A percentile compares a stretch with the other conserved stretches of the same genome.
These are phyloP conservation scores for Argentina anserina DNA, from an alignment of 306 rosid genomes.

Conservation along the genomic window DNA sequence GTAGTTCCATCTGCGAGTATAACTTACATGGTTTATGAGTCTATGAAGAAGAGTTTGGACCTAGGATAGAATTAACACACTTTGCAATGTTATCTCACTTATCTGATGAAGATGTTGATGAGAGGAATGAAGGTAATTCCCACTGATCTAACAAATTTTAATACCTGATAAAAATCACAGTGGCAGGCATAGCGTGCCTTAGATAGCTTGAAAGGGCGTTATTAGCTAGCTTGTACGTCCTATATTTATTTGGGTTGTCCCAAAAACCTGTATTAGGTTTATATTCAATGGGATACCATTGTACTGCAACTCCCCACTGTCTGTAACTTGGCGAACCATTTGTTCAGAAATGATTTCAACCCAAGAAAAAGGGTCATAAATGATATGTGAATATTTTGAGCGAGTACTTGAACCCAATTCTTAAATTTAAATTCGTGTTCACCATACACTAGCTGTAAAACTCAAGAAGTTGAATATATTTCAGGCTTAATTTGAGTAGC, in stretches of 20 bases:
- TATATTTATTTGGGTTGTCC: conserved; percentile 22
- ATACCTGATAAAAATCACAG: conserved; percentile 23
- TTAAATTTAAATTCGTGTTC: no score
- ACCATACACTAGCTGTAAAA: no score
- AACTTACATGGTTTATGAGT: conserved; percentile 75
- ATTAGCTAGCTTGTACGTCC: conserved; percentile 40
- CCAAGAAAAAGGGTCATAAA: background rate
- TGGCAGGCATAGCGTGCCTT: conserved; percentile 18
- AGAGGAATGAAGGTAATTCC: conserved; percentile 41
- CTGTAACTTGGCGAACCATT: background rate
- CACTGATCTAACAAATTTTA: conserved; percentile 33
- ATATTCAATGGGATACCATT: conserved; percentile 20
- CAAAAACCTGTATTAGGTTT: conserved; percentile 28
- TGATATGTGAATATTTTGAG: background rate
- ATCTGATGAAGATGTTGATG: conserved; percentile 33
- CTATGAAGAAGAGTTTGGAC: conserved; percentile 67
- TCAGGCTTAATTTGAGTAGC: no score
- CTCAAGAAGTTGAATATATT: no score
- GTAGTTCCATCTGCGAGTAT: conserved; percentile 89
- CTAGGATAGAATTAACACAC: conserved; percentile 41
- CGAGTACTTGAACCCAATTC: no score
- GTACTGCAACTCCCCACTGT: conserved; percentile 30
- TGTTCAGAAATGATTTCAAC: background rate
- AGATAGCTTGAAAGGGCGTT: conserved; percentile 41
- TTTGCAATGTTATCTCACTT: conserved; percentile 26